Conservation (phyloP, 129 eudicot species). For the Flaveria trinervia region DNA sequence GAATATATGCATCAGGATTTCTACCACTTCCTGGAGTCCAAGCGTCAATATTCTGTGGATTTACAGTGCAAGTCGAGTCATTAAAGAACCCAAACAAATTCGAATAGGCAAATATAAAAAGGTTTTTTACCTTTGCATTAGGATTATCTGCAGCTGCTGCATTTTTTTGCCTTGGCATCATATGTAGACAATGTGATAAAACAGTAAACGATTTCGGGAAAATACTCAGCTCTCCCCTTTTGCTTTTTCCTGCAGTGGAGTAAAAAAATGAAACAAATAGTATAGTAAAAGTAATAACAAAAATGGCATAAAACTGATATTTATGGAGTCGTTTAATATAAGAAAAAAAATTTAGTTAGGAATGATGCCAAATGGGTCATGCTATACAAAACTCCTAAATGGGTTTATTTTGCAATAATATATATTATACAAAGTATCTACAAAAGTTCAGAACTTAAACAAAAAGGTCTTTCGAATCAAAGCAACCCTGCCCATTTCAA, state of each 20-base stretch:
- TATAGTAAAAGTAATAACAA: not conserved
- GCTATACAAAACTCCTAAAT: not conserved
- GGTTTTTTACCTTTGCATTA: constrained; percentile 44
- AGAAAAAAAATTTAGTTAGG: no score
- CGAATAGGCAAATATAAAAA: not conserved
- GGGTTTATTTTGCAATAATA: no score
- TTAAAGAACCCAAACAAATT: constrained; percentile 12
- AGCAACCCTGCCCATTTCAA: not conserved
- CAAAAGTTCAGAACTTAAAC: not conserved
- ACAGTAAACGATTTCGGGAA: constrained; percentile 72
- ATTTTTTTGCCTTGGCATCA: constrained; percentile 85
- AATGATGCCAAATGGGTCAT: no score
- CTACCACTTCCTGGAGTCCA: constrained; percentile 87
- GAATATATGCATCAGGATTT: constrained; percentile 70
- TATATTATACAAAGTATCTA: no score
- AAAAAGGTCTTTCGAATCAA: not conserved
- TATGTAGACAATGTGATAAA: constrained; percentile 86
- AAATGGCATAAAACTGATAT: not conserved
- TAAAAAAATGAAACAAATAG: not conserved
- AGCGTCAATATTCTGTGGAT: constrained; percentile 54
- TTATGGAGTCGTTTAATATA: not conserved
- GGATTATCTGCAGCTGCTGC: constrained; percentile 57
- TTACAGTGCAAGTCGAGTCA: constrained; percentile 13
- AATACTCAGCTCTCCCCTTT: constrained; percentile 88
- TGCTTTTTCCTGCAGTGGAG: constrained; percentile 65